Percentiles rank a stretch among this genome's conserved stretches.
phyloP scores from a whole-genome alignment of 1,139 yeast genomes.

The Hansenula sp. region DNA sequence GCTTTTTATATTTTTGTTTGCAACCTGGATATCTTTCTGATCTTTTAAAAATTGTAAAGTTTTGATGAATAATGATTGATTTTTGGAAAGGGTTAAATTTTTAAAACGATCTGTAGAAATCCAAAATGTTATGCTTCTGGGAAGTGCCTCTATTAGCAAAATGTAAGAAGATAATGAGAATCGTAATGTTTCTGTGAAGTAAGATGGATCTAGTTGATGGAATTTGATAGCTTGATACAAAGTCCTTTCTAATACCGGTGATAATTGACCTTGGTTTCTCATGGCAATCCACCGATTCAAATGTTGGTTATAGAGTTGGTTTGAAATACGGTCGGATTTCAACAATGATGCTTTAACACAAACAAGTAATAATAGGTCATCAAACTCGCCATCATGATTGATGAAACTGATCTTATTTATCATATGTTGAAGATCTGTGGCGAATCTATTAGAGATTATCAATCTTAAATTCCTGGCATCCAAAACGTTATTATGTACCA shows the following conservation, averaged over 20 bases:
- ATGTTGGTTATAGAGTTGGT: slow-evolving; percentile 7
- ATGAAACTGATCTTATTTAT: slow-evolving; percentile 11
- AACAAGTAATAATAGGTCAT: slow-evolving; percentile 9
- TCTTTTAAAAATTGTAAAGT: slow-evolving; percentile 7
- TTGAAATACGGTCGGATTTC: slow-evolving; percentile 6
- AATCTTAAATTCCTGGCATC: slow-evolving; percentile 7
- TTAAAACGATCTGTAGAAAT: not conserved
- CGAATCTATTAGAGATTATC: slow-evolving; percentile 8
- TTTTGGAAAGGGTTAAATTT: slow-evolving; percentile 6
- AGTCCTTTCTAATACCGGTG: slow-evolving; percentile 13
- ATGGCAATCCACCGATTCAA: slow-evolving; percentile 10
- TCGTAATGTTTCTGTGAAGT: not conserved
- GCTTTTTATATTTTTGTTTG: not conserved
- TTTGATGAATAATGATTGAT: slow-evolving; percentile 12
- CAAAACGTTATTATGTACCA: slow-evolving; percentile 9
- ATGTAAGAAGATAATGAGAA: slow-evolving; percentile 6
- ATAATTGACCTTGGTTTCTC: slow-evolving; percentile 2
- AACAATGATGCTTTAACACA: slow-evolving; percentile 10
- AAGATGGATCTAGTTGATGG: slow-evolving; percentile 1
- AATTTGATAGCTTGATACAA: slow-evolving; percentile 15
- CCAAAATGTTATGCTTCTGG: slow-evolving; percentile 7
- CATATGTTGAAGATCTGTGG: slow-evolving; percentile 8
- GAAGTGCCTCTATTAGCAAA: slow-evolving; percentile 15
- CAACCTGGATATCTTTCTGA: slow-evolving; percentile 1
- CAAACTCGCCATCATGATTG: slow-evolving; percentile 4